These are phyloP conservation scores for Ogataea wickerhamii DNA, from an alignment of 805 yeast species.

Conservation along the genomic window DNA sequence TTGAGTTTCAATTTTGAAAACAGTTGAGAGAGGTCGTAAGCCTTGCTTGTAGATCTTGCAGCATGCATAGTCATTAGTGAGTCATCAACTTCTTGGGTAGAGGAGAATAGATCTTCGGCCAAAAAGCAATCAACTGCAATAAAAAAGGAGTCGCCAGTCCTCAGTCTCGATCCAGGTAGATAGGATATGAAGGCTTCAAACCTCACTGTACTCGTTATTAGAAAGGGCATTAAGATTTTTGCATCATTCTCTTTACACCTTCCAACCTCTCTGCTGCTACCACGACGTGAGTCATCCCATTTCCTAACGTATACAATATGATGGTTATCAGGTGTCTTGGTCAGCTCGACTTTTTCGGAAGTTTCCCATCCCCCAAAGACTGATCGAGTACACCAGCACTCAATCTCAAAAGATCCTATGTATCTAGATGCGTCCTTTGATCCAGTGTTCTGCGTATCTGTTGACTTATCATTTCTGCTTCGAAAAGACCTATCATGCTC, in stretches of 20 bases:
- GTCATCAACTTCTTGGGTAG: neutral
- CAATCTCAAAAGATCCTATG: slow-evolving; percentile 57
- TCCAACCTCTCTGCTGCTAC: slow-evolving; percentile 57
- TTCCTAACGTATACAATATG: slow-evolving; percentile 26
- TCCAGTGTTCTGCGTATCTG: neutral
- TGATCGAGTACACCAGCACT: slow-evolving; percentile 73
- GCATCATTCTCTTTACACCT: slow-evolving; percentile 72
- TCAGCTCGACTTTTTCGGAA: slow-evolving; percentile 33
- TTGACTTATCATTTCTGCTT: neutral
- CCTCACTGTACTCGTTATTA: slow-evolving; percentile 50
- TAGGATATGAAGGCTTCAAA: slow-evolving; percentile 58
- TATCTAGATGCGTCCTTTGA: slow-evolving; percentile 24
- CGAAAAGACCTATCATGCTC: neutral
- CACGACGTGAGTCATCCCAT: slow-evolving; percentile 10
- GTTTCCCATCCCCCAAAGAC: slow-evolving; percentile 44
- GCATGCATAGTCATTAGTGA: slow-evolving; percentile 5
- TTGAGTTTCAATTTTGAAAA: slow-evolving; percentile 15
- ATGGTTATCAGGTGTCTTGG: slow-evolving; percentile 18
- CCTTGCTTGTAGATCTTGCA: slow-evolving; percentile 2
- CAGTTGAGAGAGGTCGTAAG: slow-evolving; percentile 10
- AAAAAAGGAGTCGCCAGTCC: slow-evolving; percentile 74
- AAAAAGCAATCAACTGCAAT: slow-evolving; percentile 68
- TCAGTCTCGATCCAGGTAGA: slow-evolving; percentile 49
- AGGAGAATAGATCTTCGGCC: slow-evolving; percentile 6
- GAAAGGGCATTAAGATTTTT: slow-evolving; percentile 57